A percentile compares a stretch with the other conserved stretches of the same genome.
Conservation (phyloP, 352 stramenopile species). For the Elongisporangium senticosum region DNA sequence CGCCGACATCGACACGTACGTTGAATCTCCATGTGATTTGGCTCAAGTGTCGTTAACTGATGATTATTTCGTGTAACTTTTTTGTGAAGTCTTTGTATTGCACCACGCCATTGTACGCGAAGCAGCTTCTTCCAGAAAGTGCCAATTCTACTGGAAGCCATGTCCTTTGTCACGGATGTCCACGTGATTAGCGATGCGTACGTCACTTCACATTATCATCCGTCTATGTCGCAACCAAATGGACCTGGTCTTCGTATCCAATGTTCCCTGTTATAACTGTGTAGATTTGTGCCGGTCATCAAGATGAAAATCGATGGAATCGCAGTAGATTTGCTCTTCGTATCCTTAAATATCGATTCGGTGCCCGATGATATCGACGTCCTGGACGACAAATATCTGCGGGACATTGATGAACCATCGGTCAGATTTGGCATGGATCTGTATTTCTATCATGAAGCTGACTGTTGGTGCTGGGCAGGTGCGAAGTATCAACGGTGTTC, state of each 20-base stretch:
- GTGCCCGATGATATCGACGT: conserved; percentile 70
- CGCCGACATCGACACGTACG: conserved; percentile 82
- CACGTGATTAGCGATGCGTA: conserved; percentile 89
- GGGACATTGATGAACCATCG: conserved; percentile 89
- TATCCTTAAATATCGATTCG: conserved; percentile 53
- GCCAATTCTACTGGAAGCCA: conserved; percentile 66
- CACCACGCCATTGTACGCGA: conserved; percentile 72
- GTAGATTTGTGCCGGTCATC: conserved; percentile 88
- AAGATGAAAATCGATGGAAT: conserved; percentile 92
- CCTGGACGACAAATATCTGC: conserved; percentile 71
- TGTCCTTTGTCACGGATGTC: conserved; percentile 60
- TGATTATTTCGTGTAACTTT: conserved; percentile 2
- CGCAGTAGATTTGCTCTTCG: conserved; percentile 93
- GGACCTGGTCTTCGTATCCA: conserved; percentile 1
- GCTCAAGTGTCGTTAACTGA: background rate
- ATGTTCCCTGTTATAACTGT: background rate
- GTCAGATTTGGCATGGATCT: conserved; percentile 9
- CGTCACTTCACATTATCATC: conserved; percentile 15
- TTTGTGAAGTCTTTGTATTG: conserved; percentile 66
- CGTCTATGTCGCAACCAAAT: conserved; percentile 1
- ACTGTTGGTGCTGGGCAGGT: conserved; percentile 37
- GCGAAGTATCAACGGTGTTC: conserved; percentile 92
- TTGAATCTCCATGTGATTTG: background rate
- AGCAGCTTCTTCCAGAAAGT: conserved; percentile 87
- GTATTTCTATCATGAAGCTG: conserved; percentile 24